A percentile compares a stretch with the other conserved stretches of the same genome.
Evolutionary conservation across 202 grass and related monocot genomes (phyloP).

Genomic region (Setaria italica): DNA sequence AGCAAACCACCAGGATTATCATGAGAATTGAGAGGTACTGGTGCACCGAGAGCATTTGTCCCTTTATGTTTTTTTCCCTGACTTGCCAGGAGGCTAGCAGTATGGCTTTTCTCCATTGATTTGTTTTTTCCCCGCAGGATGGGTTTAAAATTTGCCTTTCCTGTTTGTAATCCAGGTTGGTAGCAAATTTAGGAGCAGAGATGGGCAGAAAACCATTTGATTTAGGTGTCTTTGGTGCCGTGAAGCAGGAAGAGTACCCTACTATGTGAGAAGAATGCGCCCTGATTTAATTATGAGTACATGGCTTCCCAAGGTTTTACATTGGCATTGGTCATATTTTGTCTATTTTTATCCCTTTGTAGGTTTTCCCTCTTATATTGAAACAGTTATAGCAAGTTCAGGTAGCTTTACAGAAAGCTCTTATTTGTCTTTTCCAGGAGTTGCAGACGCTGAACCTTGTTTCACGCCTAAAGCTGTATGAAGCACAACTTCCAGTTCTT

Average conservation of each 20-base stretch:
- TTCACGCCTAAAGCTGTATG: neutral
- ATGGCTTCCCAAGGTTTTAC: constrained; percentile 86
- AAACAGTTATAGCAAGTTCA: neutral
- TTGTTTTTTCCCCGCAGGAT: constrained; percentile 40
- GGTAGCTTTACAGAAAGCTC: neutral
- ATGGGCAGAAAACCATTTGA: constrained; percentile 24
- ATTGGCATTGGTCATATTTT: constrained; percentile 33
- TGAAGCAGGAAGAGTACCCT: constrained; percentile 80
- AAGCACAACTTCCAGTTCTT: neutral
- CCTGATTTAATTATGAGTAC: constrained; percentile 15
- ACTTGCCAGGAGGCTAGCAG: constrained; percentile 69
- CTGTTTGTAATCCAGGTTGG: constrained; percentile 64
- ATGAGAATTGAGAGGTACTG: neutral
- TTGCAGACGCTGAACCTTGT: neutral
- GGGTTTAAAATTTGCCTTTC: neutral
- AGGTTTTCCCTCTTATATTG: constrained; percentile 30
- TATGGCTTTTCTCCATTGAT: constrained; percentile 22
- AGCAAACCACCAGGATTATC: neutral
- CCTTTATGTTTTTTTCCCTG: constrained; percentile 59
- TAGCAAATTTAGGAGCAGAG: constrained; percentile 39
- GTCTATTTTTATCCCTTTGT: constrained; percentile 12
- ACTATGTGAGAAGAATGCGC: constrained; percentile 73
- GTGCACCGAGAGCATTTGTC: neutral
- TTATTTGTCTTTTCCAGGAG: neutral
- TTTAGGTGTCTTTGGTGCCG: too few species aligned